Evolutionary conservation across 192 early-diverging fungal species (phyloP).

Genomic region (Umbelopsis isabellina): DNA sequence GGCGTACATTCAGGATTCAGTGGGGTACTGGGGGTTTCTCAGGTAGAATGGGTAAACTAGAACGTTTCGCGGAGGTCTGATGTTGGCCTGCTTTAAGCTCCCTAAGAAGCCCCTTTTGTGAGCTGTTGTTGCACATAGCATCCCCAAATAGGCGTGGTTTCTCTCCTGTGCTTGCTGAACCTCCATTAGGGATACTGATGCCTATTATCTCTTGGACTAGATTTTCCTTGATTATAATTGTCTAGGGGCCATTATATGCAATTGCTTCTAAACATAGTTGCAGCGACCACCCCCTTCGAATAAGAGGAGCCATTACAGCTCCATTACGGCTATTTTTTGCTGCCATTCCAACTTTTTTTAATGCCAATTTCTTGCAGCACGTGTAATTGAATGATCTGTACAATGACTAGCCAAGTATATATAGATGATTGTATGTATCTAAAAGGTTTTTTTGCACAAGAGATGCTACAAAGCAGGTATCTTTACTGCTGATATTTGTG

Average conservation of each 20-base stretch:
- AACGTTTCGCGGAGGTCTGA: slow-evolving; percentile 5
- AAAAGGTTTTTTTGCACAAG: too few species aligned
- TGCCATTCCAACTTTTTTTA: too few species aligned
- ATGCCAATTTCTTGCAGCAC: too few species aligned
- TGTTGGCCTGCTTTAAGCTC: background rate
- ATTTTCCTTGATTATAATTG: background rate
- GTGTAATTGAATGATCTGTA: too few species aligned
- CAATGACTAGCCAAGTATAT: too few species aligned
- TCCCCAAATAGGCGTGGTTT: background rate
- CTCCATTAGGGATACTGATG: slow-evolving; percentile 21
- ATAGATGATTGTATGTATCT: too few species aligned
- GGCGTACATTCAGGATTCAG: slow-evolving; percentile 1
- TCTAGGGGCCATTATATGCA: background rate
- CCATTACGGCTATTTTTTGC: too few species aligned
- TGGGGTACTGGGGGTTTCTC: slow-evolving; percentile 2
- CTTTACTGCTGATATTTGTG: too few species aligned
- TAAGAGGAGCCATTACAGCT: too few species aligned
- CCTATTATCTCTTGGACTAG: background rate
- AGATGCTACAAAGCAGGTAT: too few species aligned
- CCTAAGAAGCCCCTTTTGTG: background rate
- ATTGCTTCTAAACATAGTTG: background rate
- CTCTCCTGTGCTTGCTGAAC: background rate
- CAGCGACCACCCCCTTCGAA: too few species aligned
- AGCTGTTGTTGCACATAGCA: background rate
- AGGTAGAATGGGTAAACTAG: background rate